These are phyloP conservation scores for Gossypium gossypioides DNA, from an alignment of 441 rosid species.

Conservation along the genomic window DNA sequence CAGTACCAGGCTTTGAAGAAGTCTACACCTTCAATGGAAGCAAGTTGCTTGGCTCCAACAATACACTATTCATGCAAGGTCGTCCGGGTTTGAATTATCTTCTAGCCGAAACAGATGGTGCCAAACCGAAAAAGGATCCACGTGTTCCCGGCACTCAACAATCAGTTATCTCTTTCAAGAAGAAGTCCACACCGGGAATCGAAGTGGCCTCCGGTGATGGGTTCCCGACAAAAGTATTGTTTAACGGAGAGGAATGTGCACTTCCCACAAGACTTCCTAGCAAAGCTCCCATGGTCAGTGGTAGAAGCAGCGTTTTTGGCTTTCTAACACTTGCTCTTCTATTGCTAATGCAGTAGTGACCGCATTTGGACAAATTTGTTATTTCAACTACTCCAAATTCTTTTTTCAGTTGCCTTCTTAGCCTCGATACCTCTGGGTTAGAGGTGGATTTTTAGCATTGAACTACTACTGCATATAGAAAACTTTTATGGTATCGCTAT, in stretches of 20 bases:
- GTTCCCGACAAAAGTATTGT: conserved; percentile 38
- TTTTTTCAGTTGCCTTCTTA: neutral
- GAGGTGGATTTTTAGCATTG: neutral
- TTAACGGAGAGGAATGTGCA: conserved; percentile 48
- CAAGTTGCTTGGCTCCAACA: conserved; percentile 24
- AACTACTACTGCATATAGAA: neutral
- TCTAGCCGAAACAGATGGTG: conserved; percentile 26
- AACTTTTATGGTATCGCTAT: neutral
- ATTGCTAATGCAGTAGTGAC: neutral
- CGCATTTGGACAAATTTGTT: neutral
- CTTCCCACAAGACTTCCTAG: conserved; percentile 35
- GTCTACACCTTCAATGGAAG: conserved; percentile 44
- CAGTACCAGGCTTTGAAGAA: conserved; percentile 31
- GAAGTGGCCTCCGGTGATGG: conserved; percentile 34
- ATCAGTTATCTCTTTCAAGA: conserved; percentile 38
- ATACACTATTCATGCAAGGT: conserved; percentile 43
- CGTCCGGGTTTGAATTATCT: conserved; percentile 29
- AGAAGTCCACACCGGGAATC: conserved; percentile 36
- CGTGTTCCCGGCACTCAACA: conserved; percentile 44
- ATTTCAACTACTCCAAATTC: neutral
- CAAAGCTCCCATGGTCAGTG: conserved; percentile 18
- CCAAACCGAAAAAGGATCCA: conserved; percentile 33
- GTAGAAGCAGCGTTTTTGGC: conserved; percentile 7
- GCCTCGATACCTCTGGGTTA: neutral
- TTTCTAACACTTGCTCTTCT: conserved; percentile 13